A percentile compares a stretch with the other conserved stretches of the same genome.
Evolutionary conservation across 352 stramenopile species (phyloP).

Genomic region (Phytophthora quininea): DNA sequence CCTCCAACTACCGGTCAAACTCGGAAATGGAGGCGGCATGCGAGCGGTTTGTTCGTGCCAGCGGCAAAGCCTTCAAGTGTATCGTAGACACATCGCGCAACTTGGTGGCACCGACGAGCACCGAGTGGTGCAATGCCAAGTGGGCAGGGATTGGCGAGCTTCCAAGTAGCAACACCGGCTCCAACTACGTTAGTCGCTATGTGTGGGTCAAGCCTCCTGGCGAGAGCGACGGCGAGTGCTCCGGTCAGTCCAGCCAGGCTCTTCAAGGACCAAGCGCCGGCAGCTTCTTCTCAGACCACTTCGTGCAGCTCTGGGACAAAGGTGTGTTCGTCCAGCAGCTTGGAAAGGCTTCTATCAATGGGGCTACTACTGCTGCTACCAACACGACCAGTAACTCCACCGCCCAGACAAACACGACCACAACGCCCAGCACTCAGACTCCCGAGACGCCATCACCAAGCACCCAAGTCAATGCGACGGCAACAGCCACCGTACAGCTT

Average conservation of each 20-base stretch:
- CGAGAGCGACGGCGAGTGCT: constrained; percentile 68
- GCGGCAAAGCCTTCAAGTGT: constrained; percentile 35
- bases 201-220: constrained; percentile 77
- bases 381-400: constrained; percentile 18
- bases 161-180: constrained; percentile 49
- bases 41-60: constrained; percentile 39
- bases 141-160: constrained; percentile 48
- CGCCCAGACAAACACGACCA: neutral
- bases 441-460: neutral
- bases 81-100: constrained; percentile 50
- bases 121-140: constrained; percentile 65
- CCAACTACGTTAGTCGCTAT: constrained; percentile 66
- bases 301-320: constrained; percentile 64
- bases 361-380: too few relatives aligned
- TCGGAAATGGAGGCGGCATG: constrained; percentile 40
- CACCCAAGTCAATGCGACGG: neutral
- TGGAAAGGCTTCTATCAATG: constrained; percentile 26
- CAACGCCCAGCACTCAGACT: neutral
- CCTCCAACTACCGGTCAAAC: constrained; percentile 64
- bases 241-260: constrained; percentile 28
- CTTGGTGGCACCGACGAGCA: constrained; percentile 24
- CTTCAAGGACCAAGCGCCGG: constrained; percentile 47
- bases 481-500: neutral
- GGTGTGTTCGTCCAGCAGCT: constrained; percentile 46
- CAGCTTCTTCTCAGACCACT: constrained; percentile 55